Base-by-base conservation (phyloP, 306 rosid species). In the Bauhinia variegata region DNA sequence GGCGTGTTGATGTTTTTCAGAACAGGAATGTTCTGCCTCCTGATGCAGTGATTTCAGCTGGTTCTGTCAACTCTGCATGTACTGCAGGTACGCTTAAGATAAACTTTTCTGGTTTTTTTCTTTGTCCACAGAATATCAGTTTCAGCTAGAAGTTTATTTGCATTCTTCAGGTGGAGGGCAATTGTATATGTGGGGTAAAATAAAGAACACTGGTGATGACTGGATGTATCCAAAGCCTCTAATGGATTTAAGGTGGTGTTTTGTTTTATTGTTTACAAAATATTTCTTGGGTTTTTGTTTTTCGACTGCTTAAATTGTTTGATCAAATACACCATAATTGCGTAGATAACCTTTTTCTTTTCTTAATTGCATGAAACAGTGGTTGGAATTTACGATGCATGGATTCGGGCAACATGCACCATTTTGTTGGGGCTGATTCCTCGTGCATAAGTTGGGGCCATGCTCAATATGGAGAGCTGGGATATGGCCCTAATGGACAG, bases 161-260 rank as follows among this genome's bases (percentile, higher is more conserved):
- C 61, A n/a, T n/a, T 44, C 81, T 78, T 49, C 83, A 93, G 99
- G 85, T 68, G 97, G 99, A 43, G 99, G 99, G 51, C 99, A 93
- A 74, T 64, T 93, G 77, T 93, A 93, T 58, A 88, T 93, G 95
- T 93, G 99, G 99, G 99, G 99, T 16, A 93, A 93, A 85, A 49
- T 93, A 51, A 93, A 93, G 76, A 84, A 37, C 60, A 68, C 89
- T 0, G 99, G 99, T n/a, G 99, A 93, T 80, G 99, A 93, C 75
- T 93, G 96, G 99, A 93, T 93, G 99, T 93, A 93, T 82, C 97
- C 99, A 18, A 90, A 93, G 77, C 99, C 99, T 69, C 92, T 88
- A 39, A 68, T 93, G 96, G 99, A 93, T 82, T 88, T 93, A 82
- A 93, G 99, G 99, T 93, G 76, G 63, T 53, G 23, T 60, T 67